phyloP scores from a whole-genome alignment of 225 moss, liverwort and hornwort genomes.

The Marchantia polymorpha region DNA sequence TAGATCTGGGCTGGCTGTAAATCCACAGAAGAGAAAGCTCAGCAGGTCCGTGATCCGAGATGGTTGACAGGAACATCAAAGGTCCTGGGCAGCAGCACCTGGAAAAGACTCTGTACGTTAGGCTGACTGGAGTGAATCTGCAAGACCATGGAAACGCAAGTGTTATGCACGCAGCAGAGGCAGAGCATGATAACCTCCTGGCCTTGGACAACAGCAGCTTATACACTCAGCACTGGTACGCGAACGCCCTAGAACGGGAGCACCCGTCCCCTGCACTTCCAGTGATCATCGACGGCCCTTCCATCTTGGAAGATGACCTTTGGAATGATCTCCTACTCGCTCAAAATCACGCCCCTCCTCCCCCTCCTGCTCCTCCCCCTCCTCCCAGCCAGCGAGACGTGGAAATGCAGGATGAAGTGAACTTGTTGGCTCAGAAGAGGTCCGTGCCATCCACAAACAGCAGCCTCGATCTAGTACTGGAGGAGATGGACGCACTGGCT shows the following conservation, averaged over 20 bases:
- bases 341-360: constrained; percentile 1
- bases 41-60: neutral
- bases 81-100: neutral
- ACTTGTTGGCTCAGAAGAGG: constrained; percentile 1
- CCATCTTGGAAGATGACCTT: constrained; percentile 24
- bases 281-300: neutral
- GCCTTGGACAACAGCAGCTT: constrained; percentile 17
- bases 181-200: constrained; percentile 10
- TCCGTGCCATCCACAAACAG: neutral
- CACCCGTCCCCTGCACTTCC: constrained; percentile 9
- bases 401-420: constrained; percentile 7
- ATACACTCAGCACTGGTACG: constrained; percentile 15
- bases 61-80: constrained; percentile 14
- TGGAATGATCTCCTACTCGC: constrained; percentile 28
- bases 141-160: neutral
- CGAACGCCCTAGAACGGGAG: constrained; percentile 11
- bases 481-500: constrained; percentile 9
- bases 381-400: constrained; percentile 1
- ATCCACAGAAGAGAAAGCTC: neutral
- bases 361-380: too few species aligned
- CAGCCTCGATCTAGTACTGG: neutral
- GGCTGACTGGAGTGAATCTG: neutral
- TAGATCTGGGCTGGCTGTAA: neutral
- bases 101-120: constrained; percentile 5
- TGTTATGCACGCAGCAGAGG: neutral